Evolutionary conservation across 768 basidiomycete genomes (phyloP).

Genomic region (Lyophyllum atratum): DNA sequence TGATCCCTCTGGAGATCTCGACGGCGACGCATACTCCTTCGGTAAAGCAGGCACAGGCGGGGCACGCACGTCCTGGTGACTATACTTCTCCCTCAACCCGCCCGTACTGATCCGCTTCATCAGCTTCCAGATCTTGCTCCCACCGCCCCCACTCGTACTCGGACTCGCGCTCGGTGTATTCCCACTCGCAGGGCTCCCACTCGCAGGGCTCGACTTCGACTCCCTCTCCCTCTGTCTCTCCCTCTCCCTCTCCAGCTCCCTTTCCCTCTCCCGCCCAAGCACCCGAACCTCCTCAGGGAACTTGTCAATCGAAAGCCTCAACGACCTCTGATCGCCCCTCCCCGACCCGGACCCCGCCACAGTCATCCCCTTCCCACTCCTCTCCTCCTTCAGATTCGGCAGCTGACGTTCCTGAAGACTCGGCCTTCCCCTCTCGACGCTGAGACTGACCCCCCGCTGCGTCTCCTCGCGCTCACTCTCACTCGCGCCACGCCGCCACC

Average conservation of each 20-base stretch:
- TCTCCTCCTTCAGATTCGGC: constrained; percentile 37
- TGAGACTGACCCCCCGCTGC: constrained; percentile 1
- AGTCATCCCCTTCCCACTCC: constrained; percentile 10
- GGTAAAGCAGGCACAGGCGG: constrained; percentile 68
- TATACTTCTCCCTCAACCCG: constrained; percentile 59
- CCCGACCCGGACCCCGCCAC: constrained; percentile 16
- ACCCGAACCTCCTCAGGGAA: constrained; percentile 16
- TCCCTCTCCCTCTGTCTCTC: neutral
- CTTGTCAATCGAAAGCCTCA: constrained; percentile 36
- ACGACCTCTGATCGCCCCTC: constrained; percentile 21
- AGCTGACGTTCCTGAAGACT: constrained; percentile 17
- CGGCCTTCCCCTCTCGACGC: constrained; percentile 1
- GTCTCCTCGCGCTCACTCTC: neutral
- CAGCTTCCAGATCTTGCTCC: constrained; percentile 62
- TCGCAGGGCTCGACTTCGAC: neutral
- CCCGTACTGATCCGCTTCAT: constrained; percentile 72
- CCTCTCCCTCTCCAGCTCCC: neutral
- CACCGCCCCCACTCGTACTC: constrained; percentile 21
- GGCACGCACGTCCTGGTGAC: constrained; percentile 21
- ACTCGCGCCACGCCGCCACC: constrained; percentile 25
- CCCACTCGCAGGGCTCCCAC: constrained; percentile 14
- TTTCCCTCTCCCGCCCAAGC: neutral
- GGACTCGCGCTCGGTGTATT: constrained; percentile 19
- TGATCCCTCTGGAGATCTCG: neutral
- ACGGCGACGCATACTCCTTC: constrained; percentile 30